phyloP scores from a whole-genome alignment of 2,329 filamentous ascomycete species.

The Ascochyta clinopodiicola region DNA sequence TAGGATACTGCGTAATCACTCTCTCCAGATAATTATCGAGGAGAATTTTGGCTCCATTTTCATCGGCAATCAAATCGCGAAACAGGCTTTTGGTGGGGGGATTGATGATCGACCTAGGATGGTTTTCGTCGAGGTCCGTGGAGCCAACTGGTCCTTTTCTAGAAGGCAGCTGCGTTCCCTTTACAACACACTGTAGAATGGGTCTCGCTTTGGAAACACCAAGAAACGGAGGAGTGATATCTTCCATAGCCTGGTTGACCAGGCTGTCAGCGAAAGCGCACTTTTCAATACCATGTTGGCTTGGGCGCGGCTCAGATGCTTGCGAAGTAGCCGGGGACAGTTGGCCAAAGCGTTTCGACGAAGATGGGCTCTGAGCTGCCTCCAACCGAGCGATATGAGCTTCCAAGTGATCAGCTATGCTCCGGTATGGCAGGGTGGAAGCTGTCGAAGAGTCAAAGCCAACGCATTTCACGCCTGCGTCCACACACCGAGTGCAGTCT shows the following conservation, averaged over 20 bases:
- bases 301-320: slow-evolving; percentile 26
- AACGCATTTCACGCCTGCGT: slow-evolving; percentile 40
- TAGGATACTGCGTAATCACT: slow-evolving; percentile 47
- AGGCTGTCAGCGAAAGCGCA: slow-evolving; percentile 40
- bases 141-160: slow-evolving; percentile 42
- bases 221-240: slow-evolving; percentile 46
- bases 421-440: slow-evolving; percentile 38
- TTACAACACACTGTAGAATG: slow-evolving; percentile 45
- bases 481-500: slow-evolving; percentile 42
- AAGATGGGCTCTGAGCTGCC: slow-evolving; percentile 22
- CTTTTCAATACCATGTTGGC: slow-evolving; percentile 28
- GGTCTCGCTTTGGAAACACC: slow-evolving; percentile 43
- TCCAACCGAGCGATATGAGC: slow-evolving; percentile 40
- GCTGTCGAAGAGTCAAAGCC: slow-evolving; percentile 46
- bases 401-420: slow-evolving; percentile 45
- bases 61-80: slow-evolving; percentile 37
- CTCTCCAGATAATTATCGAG: slow-evolving; percentile 44
- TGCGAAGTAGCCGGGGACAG: slow-evolving; percentile 35
- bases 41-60: slow-evolving; percentile 40
- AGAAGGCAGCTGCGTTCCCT: slow-evolving; percentile 44
- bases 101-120: slow-evolving; percentile 47
- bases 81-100: slow-evolving; percentile 36
- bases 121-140: slow-evolving; percentile 46
- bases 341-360: slow-evolving; percentile 23
- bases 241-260: slow-evolving; percentile 44